Base-by-base conservation (phyloP, 352 stramenopile species). In the Globisporangium barbulae region DNA sequence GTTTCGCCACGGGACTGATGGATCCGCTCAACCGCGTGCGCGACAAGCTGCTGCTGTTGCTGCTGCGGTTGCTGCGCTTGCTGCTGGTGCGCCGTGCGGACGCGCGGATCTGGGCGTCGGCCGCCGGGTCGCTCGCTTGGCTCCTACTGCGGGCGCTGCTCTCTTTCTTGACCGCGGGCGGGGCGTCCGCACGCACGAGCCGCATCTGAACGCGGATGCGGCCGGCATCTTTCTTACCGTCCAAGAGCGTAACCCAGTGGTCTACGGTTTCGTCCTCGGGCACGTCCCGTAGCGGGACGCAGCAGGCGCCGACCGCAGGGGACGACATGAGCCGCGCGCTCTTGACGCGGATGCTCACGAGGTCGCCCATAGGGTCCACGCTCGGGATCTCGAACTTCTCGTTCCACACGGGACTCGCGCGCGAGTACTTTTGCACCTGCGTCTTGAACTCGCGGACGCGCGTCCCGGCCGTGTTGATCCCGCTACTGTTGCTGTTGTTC, bases 331-430 rank as follows among this genome's bases (percentile, higher is more conserved):
- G 71, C 37, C 80, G 72, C 21, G 81, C 82, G 28, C 69, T 86
- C 73, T 91, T 91, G 59, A 93, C 75, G 45, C 84, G 84, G 59
- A 93, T 78, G 49, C 72, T 89, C 61, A 93, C 69, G 59, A 89
- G 61, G 48, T 90, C 82, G 53, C 66, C 54, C 5, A 59, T 56
- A 17, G 73, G 53, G 59, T 91, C 76, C 12, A 77, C 50, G 3
- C 86, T 70, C 2, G 79, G 69, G 45, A 91, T 78, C 53, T 90
- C 84, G 55, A 91, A 91, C 62, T 86, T 90, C 54, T 93, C 84
- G 64, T 93, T 90, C 84, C 84, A 93, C 10, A 88, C 70, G 3
- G 79, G 76, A 53, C 77, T 81, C 7, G 68, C 50, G 25, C 69
- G 68, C 30, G 71, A 76, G 15, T 69, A 79, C 55, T 90, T 90